A percentile compares a stretch with the other conserved stretches of the same genome.
These are phyloP conservation scores for Capsella rubella DNA, from an alignment of 441 rosid genomes.

Conservation along the genomic window DNA sequence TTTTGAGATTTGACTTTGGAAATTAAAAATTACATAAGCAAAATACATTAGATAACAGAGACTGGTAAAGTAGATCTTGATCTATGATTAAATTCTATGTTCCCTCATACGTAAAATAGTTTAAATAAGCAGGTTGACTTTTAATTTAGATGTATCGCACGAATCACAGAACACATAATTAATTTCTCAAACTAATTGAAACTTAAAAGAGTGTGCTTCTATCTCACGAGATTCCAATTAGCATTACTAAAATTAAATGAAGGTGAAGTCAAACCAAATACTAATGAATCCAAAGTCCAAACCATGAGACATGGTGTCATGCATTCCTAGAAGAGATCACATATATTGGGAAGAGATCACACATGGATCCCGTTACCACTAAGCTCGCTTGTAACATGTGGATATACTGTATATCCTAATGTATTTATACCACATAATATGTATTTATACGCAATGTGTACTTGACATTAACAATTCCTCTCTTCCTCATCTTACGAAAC, in stretches of 20 bases:
- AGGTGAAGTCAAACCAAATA: slow-evolving; percentile 29
- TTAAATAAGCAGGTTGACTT: slow-evolving; percentile 34
- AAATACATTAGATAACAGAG: neutral
- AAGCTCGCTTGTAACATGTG: slow-evolving; percentile 34
- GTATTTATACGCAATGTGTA: slow-evolving; percentile 18
- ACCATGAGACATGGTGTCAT: slow-evolving; percentile 27
- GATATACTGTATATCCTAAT: neutral
- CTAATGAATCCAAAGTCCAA: slow-evolving; percentile 15
- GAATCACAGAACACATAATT: slow-evolving; percentile 30
- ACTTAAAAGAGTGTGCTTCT: slow-evolving; percentile 29
- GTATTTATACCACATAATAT: slow-evolving; percentile 13
- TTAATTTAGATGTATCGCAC: neutral
- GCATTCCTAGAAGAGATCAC: slow-evolving; percentile 38
- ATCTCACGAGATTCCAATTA: slow-evolving; percentile 33
- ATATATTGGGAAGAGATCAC: slow-evolving; percentile 17
- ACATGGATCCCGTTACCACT: slow-evolving; percentile 25
- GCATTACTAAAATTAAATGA: slow-evolving; percentile 1
- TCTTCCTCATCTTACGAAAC: slow-evolving; percentile 34
- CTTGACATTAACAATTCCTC: neutral
- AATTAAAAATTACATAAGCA: neutral
- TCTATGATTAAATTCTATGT: slow-evolving; percentile 34
- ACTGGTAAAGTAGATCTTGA: slow-evolving; percentile 38
- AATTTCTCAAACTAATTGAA: slow-evolving; percentile 4
- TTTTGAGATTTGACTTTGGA: slow-evolving; percentile 33
- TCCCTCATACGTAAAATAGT: slow-evolving; percentile 23